phyloP scores from a whole-genome alignment of 1,284 basidiomycete species.

The Puccinia coronata region DNA sequence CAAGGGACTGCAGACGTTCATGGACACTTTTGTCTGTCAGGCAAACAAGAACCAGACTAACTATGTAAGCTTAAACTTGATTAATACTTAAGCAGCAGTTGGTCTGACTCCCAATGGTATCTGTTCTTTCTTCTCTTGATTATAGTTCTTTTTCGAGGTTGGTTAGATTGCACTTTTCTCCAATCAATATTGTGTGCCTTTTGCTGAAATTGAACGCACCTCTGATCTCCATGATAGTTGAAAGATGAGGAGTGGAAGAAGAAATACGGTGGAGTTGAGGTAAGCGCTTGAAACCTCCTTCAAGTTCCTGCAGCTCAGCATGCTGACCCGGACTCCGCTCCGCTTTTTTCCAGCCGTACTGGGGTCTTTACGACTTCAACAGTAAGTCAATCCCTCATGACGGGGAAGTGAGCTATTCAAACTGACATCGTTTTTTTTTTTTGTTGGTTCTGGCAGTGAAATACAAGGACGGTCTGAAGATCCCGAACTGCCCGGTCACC shows the following conservation, averaged over 20 bases:
- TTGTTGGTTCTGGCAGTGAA: background rate
- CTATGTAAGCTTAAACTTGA: slow-evolving; percentile 61
- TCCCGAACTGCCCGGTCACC: background rate
- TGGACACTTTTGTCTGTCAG: slow-evolving; percentile 82
- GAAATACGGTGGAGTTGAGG: slow-evolving; percentile 43
- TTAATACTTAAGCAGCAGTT: background rate
- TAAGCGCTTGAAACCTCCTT: background rate
- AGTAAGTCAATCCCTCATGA: background rate
- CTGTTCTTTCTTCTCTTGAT: background rate
- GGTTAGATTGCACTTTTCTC: background rate
- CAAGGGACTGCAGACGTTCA: slow-evolving; percentile 72
- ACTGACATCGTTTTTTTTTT: background rate
- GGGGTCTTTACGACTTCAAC: slow-evolving; percentile 39
- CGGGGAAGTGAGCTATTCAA: background rate
- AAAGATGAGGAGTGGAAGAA: slow-evolving; percentile 49
- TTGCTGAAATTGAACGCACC: background rate
- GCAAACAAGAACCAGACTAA: slow-evolving; percentile 76
- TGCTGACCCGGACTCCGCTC: background rate
- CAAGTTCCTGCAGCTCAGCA: background rate
- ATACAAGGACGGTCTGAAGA: slow-evolving; percentile 10
- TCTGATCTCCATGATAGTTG: background rate
- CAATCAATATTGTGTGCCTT: background rate
- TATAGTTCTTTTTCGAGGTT: slow-evolving; percentile 47
- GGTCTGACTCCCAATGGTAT: background rate
- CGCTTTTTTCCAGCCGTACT: slow-evolving; percentile 33